These are phyloP conservation scores for Orychophragmus violaceus DNA, from an alignment of 345 rosid genomes.

Conservation along the genomic window DNA sequence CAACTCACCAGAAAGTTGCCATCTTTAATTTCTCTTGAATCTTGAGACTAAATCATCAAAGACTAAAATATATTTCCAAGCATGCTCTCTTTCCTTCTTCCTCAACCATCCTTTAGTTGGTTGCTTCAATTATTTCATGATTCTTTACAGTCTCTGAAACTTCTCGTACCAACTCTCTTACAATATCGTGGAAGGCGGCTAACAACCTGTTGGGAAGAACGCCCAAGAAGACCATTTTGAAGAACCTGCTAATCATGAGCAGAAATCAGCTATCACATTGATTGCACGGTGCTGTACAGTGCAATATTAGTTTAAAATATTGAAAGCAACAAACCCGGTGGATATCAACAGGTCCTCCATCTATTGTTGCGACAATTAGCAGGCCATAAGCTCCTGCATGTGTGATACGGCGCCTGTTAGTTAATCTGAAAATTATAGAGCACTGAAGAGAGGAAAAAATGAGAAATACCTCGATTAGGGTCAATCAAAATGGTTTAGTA, in stretches of 20 bases:
- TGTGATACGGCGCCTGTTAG: not conserved
- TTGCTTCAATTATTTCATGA: too few relatives aligned
- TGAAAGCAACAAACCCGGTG: slow-evolving; percentile 40
- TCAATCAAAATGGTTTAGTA: slow-evolving; percentile 86
- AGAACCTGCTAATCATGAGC: slow-evolving; percentile 44
- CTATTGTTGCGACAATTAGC: slow-evolving; percentile 82
- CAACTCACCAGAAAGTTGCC: too few relatives aligned
- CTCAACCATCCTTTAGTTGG: too few relatives aligned
- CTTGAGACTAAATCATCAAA: too few relatives aligned
- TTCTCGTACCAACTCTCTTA: too few relatives aligned
- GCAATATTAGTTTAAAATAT: not conserved
- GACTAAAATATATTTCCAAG: too few relatives aligned
- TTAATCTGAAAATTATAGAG: not conserved
- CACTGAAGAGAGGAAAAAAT: not conserved
- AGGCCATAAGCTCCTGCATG: slow-evolving; percentile 90
- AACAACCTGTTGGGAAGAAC: too few relatives aligned
- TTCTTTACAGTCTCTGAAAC: too few relatives aligned
- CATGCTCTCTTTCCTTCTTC: too few relatives aligned
- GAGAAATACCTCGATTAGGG: slow-evolving; percentile 74
- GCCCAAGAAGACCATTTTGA: slow-evolving; percentile 76
- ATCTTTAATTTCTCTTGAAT: too few relatives aligned
- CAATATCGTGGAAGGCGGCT: too few relatives aligned
- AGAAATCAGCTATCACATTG: not conserved
- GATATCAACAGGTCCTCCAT: slow-evolving; percentile 93
- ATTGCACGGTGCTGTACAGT: not conserved